Base-by-base conservation (phyloP, 768 basidiomycete genomes). In the Rossbeevera mucosa region DNA sequence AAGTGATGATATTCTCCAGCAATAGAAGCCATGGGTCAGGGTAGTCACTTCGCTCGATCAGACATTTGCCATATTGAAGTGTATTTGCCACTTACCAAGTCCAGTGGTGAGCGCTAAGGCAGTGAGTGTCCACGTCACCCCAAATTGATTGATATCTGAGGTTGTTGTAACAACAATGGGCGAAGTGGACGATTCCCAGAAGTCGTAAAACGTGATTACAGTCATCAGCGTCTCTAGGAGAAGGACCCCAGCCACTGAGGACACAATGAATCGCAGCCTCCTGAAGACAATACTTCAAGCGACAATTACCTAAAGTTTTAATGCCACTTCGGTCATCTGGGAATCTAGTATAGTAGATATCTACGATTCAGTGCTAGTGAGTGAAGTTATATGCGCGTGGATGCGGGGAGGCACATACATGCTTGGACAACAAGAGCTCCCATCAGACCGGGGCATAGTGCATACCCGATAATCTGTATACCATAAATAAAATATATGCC, bases 1-100 rank as follows among this genome's bases (percentile, higher is more conserved):
- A 18, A 64, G 46, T 9, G 24, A 41, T 20, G 49, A 44, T 53
- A 66, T 59, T 48, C 56, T 43, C 64, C 63, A 66, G 38, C 59
- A 64, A 48, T 47, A 59, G 26, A 64, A 64, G 6, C 59, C 47
- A 7, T 66, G 64, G 16, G 44, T 28, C 44, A 28, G 28, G 4
- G 9, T 44, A 18, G 44, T 5, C 36, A 36, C 36, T 36, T 36
- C n/a, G 4, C 36, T 36, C n/a, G n/a, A 6, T 36, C 18, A 11
- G n/a, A 18, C 18, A 18, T 36, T 36, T 18, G 18, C 0, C 36
- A 18, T 11, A 9, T 36, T 36, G 36, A 5, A 36, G 8, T 9
- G 4, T 36, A 18, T 18, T 18, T 36, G n/a, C n/a, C n/a, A 18
- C 57, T 64, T n/a, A 64, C 63, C 62, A 24, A 66, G 29, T 3